Conservation (phyloP, 805 yeast species). For the Teunomyces aglyptinius region DNA sequence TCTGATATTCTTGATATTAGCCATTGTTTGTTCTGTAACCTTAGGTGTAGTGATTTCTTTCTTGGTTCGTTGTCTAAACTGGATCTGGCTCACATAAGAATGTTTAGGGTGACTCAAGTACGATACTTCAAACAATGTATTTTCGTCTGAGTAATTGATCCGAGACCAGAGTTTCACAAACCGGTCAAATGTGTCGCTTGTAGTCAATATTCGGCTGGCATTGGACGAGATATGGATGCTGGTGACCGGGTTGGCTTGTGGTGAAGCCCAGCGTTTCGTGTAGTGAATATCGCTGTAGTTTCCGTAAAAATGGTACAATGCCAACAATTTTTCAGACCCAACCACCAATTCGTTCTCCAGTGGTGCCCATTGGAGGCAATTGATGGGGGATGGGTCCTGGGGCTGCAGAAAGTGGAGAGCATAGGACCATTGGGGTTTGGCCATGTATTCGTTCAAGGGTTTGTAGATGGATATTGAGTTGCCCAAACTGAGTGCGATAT, state of each 20-base stretch:
- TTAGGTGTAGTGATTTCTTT: neutral
- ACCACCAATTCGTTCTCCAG: slow-evolving; percentile 53
- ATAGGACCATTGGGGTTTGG: slow-evolving; percentile 46
- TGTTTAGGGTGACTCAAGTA: slow-evolving; percentile 60
- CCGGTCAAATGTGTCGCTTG: slow-evolving; percentile 59
- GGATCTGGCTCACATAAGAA: slow-evolving; percentile 49
- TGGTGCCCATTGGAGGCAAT: slow-evolving; percentile 54
- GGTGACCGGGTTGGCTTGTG: slow-evolving; percentile 62
- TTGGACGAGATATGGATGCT: slow-evolving; percentile 62
- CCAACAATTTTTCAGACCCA: slow-evolving; percentile 52
- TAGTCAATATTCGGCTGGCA: slow-evolving; percentile 59
- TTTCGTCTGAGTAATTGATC: slow-evolving; percentile 56
- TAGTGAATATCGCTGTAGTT: slow-evolving; percentile 42
- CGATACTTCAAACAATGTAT: slow-evolving; percentile 63
- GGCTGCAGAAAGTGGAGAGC: slow-evolving; percentile 6
- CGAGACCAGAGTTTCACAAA: slow-evolving; percentile 79
- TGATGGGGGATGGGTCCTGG: slow-evolving; percentile 26
- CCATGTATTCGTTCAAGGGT: slow-evolving; percentile 54
- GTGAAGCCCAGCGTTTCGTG: slow-evolving; percentile 44
- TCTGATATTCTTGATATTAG: slow-evolving; percentile 34
- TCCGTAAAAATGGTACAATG: slow-evolving; percentile 52
- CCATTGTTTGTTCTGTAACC: slow-evolving; percentile 25
- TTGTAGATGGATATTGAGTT: slow-evolving; percentile 47
- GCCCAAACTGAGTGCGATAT: slow-evolving; percentile 51
- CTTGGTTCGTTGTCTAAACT: slow-evolving; percentile 19